Base-by-base conservation (phyloP, 495 filamentous ascomycete species). In the Trichoderma virens region DNA sequence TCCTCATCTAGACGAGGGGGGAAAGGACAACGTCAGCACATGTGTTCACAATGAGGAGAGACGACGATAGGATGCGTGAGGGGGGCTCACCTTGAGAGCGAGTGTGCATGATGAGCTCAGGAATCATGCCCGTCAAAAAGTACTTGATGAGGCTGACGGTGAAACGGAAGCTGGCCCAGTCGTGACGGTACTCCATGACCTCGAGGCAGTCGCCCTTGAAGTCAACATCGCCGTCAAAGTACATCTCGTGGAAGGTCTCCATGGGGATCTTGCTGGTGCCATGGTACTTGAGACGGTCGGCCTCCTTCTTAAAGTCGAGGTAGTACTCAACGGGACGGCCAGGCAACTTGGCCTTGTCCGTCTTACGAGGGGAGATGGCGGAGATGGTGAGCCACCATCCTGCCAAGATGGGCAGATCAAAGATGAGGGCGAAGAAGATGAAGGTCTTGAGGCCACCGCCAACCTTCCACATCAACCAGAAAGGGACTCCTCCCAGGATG, bases 221-320 rank as follows among this genome's bases (percentile, higher is more conserved):
- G 68, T 91, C 88, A 65, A 93, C 91, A 60, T 90, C 83, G 62
- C 89, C 88, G 69, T 90, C 86, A 72, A 94, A 92, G 80, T 93
- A 94, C 88, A 87, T 92, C 74, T 94, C 90, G 66, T 91, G 84
- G 79, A 95, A 95, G 54, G 89, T 92, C 77, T 90, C 83, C 82
- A 94, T 86, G 60, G 91, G 88, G 65, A 95, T 92, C 77, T 89
- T 91, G 78, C 82, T 90, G 70, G 79, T 80, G 74, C 91, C 91
- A 70, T 81, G 77, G 78, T 90, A 96, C 75, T 86, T 90, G 65
- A 80, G 74, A 68, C 82, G 76, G 74, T 96, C 89, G 62, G 80
- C 82, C 65, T 86, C 81, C 65, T 86, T 89, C 79, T 91, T 88
- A 82, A 96, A 96, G 45, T 83, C 85, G 67, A 96, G 82, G 74